Conservation (phyloP, 345 rosid species). For the Euphorbia lathyris region DNA sequence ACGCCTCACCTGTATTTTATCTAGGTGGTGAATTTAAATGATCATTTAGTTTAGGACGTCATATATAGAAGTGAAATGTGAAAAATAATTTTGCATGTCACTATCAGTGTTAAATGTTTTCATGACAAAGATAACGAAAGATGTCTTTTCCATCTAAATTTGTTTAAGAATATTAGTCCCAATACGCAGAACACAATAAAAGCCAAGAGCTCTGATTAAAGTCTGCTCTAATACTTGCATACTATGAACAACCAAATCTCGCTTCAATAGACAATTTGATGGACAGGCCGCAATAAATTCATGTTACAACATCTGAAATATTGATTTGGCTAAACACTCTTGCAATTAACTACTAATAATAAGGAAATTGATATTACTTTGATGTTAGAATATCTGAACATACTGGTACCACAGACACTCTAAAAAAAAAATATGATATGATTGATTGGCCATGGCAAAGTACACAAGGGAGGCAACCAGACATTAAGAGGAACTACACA, state of each 20-base stretch:
- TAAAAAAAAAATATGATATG: background rate
- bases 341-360: background rate
- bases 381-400: background rate
- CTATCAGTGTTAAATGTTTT: background rate
- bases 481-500: background rate
- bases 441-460: background rate
- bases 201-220: background rate
- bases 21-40: background rate
- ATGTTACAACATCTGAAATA: background rate
- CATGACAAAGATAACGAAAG: background rate
- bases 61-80: background rate
- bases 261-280: background rate
- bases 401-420: background rate
- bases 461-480: background rate
- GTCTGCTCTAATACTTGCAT: background rate
- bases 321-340: background rate
- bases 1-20: too few relatives aligned
- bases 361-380: background rate
- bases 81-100: background rate
- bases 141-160: background rate
- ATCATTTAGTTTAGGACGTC: background rate
- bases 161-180: background rate
- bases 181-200: background rate
- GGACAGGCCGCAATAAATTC: background rate
- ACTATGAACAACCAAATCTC: background rate